Evolutionary conservation across 2,329 filamentous ascomycete species (phyloP).

Genomic region (Elsinoe batatas): DNA sequence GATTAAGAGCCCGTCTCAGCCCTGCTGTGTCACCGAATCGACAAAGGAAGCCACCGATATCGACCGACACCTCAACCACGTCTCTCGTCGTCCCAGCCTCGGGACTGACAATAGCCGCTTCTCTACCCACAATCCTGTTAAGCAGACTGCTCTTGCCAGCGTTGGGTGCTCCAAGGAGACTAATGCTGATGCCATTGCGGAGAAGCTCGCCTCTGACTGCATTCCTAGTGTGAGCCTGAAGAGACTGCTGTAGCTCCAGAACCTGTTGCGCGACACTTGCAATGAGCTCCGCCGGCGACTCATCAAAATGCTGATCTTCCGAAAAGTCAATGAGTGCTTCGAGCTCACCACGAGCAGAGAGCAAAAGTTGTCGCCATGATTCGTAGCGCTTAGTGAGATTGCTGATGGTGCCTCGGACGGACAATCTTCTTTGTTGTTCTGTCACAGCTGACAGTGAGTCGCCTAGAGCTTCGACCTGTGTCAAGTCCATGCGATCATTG

Average conservation of each 20-base stretch:
- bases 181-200: constrained; percentile 73
- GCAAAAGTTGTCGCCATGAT: constrained; percentile 63
- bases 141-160: constrained; percentile 90
- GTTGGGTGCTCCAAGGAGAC: constrained; percentile 83
- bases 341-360: constrained; percentile 78
- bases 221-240: constrained; percentile 63
- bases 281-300: constrained; percentile 65
- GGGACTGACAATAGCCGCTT: constrained; percentile 87
- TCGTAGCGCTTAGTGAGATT: constrained; percentile 69
- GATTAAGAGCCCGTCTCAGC: constrained; percentile 46
- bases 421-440: constrained; percentile 82
- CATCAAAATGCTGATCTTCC: constrained; percentile 95
- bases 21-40: constrained; percentile 95
- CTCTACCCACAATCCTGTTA: constrained; percentile 79
- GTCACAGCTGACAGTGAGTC: constrained; percentile 59
- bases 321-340: constrained; percentile 96
- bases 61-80: constrained; percentile 82
- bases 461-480: constrained; percentile 62
- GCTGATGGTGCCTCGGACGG: constrained; percentile 62
- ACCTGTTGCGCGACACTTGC: constrained; percentile 59
- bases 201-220: constrained; percentile 75
- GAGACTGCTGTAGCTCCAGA: constrained; percentile 47
- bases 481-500: constrained; percentile 74
- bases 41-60: constrained; percentile 81
- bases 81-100: constrained; percentile 92